These are phyloP conservation scores for Chaetoscypha palmicola DNA, from an alignment of 2,329 filamentous ascomycete genomes.

Conservation along the genomic window DNA sequence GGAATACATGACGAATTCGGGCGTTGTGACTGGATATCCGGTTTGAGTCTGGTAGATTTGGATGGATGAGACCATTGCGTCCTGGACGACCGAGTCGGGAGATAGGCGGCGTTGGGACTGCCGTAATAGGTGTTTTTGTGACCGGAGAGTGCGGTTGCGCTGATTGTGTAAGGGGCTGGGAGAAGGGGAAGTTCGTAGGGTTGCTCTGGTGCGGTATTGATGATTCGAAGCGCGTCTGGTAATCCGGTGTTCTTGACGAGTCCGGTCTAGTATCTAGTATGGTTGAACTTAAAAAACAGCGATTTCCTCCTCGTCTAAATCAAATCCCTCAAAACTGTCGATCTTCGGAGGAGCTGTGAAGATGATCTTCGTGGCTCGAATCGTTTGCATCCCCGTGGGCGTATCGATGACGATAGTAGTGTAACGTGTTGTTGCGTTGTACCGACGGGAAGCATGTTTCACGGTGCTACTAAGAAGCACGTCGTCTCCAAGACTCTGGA, in stretches of 20 bases:
- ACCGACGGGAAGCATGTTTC: background rate
- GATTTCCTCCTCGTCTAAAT: background rate
- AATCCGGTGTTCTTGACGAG: background rate
- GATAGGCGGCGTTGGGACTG: too few species aligned
- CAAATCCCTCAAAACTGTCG: background rate
- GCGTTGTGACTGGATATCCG: background rate
- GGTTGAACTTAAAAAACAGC: background rate
- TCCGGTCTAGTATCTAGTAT: background rate
- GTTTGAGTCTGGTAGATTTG: too few species aligned
- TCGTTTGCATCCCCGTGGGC: background rate
- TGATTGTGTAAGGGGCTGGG: background rate
- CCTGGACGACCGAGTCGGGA: too few species aligned
- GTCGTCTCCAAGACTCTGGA: background rate
- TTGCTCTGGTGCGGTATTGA: background rate
- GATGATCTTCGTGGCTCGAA: background rate
- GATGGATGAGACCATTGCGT: too few species aligned
- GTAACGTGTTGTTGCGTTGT: background rate
- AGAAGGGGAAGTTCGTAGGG: background rate
- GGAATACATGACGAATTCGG: background rate
- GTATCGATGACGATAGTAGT: background rate
- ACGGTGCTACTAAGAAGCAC: background rate
- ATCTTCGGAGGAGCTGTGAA: background rate
- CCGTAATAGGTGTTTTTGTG: too few species aligned
- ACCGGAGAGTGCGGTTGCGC: too few species aligned
- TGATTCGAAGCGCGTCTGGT: background rate